Evolutionary conservation across 2,329 filamentous ascomycete genomes (phyloP), one percentile per base, ranked within the genome.

Genomic region (Sporothrix globosa): DNA sequence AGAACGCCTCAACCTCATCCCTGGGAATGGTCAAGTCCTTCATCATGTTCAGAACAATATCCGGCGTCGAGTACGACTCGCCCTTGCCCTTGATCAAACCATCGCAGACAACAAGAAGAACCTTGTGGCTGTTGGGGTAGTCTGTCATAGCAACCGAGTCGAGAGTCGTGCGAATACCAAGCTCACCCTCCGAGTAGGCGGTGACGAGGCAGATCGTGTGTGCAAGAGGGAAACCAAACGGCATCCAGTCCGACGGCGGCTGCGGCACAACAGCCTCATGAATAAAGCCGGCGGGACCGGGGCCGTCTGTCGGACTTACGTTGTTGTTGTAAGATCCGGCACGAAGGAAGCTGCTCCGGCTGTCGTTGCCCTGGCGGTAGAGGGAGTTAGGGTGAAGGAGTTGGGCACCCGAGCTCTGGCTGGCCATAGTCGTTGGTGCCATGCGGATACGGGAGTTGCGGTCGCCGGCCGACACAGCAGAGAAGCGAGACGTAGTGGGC

Each of bases 121-220:
- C 88, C 82, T 99, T 99, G 86, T 99, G 96, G 80, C 95, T 98
- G 85, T 99, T 99, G 66, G 96, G 96, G 76, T 99, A 99, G 80
- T 99, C 96, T 3, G 96, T 99, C 81, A 92, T 97, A 66, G 95
- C 96, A 78, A 99, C 91, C 0, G 96, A 99, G 81, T 99, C 94
- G 39, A 99, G 83, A 0, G 96, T 99, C 0, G 94, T 97, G 63
- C 96, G 91, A 70, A 99, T 87, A 77, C 95, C 96, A 72, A 97
- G 91, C 74, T 91, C 92, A 74, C 96, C 96, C 83, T 99, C 96
- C 0, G 96, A 99, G 80, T 99, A 99, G 21, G 93, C 93, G 34
- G 96, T 99, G 67, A 99, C 94, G 74, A 99, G 82, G 80, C 95
- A 98, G 78, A 99, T 93, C 0, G 92, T 87, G 80, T 99, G 96